Conservation (phyloP, 1,139 yeast genomes). For the Pichia sp. region DNA sequence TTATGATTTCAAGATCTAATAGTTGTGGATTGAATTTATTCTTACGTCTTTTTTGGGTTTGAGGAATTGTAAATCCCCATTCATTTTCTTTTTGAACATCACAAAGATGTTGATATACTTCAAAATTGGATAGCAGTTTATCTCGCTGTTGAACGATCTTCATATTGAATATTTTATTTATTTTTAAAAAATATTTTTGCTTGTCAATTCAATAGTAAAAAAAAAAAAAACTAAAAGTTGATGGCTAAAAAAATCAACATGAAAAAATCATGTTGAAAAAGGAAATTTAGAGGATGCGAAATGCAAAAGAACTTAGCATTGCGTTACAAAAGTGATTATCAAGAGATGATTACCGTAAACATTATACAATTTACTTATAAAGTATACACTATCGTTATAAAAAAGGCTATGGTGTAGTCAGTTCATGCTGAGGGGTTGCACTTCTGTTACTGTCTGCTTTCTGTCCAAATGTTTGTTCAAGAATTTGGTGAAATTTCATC, state of each 20-base stretch:
- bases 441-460: too few species aligned
- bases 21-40: slow-evolving; percentile 36
- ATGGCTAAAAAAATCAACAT: too few species aligned
- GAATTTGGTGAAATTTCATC: slow-evolving; percentile 12
- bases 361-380: too few species aligned
- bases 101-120: slow-evolving; percentile 57
- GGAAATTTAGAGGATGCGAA: too few species aligned
- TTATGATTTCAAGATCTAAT: slow-evolving; percentile 56
- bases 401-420: not conserved
- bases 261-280: too few species aligned
- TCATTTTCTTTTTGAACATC: slow-evolving; percentile 43
- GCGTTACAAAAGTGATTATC: too few species aligned
- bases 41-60: slow-evolving; percentile 22
- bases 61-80: slow-evolving; percentile 38
- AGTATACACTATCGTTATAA: too few species aligned
- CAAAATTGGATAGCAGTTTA: slow-evolving; percentile 63
- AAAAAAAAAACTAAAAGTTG: too few species aligned
- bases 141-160: slow-evolving; percentile 47
- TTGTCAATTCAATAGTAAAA: too few species aligned
- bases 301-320: too few species aligned
- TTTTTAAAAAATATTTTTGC: too few species aligned
- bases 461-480: slow-evolving; percentile 6
- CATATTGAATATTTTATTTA: slow-evolving; percentile 8
- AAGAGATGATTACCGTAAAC: too few species aligned
- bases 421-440: not conserved